Conservation (phyloP, 208 protist genomes). For the Angomonas ambiguus region DNA sequence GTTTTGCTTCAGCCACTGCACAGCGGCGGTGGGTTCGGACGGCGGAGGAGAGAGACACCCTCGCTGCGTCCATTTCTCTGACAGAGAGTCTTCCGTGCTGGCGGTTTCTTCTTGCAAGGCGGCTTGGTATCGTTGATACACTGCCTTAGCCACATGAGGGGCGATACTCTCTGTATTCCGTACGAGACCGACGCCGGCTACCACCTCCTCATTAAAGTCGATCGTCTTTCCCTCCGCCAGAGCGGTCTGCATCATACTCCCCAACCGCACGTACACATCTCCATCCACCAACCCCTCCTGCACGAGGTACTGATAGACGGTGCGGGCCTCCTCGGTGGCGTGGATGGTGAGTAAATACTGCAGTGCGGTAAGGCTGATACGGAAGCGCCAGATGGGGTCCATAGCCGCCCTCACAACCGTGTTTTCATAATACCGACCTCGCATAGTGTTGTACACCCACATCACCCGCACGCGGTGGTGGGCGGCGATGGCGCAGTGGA, state of each 20-base stretch:
- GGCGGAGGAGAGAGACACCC: slow-evolving; percentile 12
- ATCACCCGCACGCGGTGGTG: slow-evolving; percentile 80
- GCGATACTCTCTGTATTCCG: slow-evolving; percentile 52
- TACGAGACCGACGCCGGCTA: slow-evolving; percentile 41
- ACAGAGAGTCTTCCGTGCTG: background rate
- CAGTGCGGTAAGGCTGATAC: slow-evolving; percentile 60
- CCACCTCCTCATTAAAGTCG: slow-evolving; percentile 19
- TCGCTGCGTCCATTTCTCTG: slow-evolving; percentile 14
- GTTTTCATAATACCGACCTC: slow-evolving; percentile 84
- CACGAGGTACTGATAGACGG: slow-evolving; percentile 71
- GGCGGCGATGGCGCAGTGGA: slow-evolving; percentile 77
- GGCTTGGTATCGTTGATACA: slow-evolving; percentile 46
- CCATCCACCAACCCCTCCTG: slow-evolving; percentile 54
- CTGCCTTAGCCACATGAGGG: slow-evolving; percentile 61
- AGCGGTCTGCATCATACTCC: slow-evolving; percentile 67
- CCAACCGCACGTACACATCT: slow-evolving; percentile 78
- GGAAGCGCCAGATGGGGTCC: slow-evolving; percentile 79
- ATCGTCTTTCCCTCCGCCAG: slow-evolving; percentile 69
- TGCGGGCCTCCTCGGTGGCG: slow-evolving; percentile 61
- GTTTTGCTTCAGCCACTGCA: slow-evolving; percentile 53
- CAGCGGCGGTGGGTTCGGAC: slow-evolving; percentile 7
- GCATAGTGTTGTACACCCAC: slow-evolving; percentile 88
- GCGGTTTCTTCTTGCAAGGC: slow-evolving; percentile 19
- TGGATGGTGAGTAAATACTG: slow-evolving; percentile 71
- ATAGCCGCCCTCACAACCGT: slow-evolving; percentile 71